These are phyloP conservation scores for Pterocarpus santalinus DNA, from an alignment of 306 rosid species.

Conservation along the genomic window DNA sequence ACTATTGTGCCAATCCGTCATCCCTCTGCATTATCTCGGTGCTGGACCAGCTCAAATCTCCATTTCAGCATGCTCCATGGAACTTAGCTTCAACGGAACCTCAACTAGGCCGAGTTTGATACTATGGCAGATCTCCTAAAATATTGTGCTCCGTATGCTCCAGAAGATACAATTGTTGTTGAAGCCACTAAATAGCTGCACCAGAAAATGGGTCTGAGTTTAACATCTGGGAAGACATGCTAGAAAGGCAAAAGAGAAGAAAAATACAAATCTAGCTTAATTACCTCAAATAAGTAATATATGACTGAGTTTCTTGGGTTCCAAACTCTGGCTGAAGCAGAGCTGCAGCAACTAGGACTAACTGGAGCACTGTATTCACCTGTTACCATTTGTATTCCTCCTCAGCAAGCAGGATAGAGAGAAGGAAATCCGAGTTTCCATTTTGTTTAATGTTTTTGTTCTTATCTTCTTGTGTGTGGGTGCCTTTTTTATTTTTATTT, in stretches of 20 bases:
- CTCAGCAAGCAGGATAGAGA: conserved; percentile 29
- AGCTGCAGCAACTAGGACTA: conserved; percentile 80
- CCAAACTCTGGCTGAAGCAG: conserved; percentile 95
- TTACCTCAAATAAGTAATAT: conserved; percentile 78
- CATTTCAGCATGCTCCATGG: not conserved
- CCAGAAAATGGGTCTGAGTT: conserved; percentile 30
- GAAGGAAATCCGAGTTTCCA: not conserved
- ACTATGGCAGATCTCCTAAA: conserved; percentile 51
- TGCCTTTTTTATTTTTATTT: too few relatives aligned
- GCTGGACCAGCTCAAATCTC: not conserved
- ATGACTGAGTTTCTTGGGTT: conserved; percentile 70
- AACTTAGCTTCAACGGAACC: not conserved
- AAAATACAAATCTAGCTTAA: not conserved
- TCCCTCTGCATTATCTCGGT: conserved; percentile 4
- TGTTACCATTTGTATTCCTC: conserved; percentile 46
- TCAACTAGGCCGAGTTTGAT: conserved; percentile 34
- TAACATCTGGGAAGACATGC: conserved; percentile 28
- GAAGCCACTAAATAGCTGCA: conserved; percentile 95
- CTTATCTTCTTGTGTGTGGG: too few relatives aligned
- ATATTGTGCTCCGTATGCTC: conserved; percentile 73
- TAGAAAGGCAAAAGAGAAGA: not conserved
- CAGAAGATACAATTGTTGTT: conserved; percentile 73
- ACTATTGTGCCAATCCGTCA: conserved; percentile 2
- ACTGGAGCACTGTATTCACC: conserved; percentile 96
- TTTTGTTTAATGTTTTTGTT: not conserved